Conservation (phyloP, 108 stramenopile genomes). For the Fistulifera pelliculosa region DNA sequence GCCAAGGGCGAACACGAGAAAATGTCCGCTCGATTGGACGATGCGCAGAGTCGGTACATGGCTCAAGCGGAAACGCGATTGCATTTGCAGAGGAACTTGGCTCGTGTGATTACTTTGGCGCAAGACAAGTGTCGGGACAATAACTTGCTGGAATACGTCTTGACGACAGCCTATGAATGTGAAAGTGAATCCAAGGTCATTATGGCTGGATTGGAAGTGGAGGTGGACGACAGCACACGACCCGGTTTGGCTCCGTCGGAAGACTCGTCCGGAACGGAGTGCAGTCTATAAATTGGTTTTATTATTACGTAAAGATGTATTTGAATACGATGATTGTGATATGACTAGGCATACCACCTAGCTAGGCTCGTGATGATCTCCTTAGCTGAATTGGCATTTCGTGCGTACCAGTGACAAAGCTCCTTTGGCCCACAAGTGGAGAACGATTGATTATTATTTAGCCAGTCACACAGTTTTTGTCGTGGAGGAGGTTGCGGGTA, state of each 20-base stretch:
- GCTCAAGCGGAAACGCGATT: constrained; percentile 57
- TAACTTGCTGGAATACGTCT: background rate
- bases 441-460: too few relatives aligned
- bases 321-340: too few relatives aligned
- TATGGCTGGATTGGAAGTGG: constrained; percentile 26
- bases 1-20: constrained; percentile 36
- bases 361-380: too few relatives aligned
- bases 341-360: too few relatives aligned
- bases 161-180: constrained; percentile 34
- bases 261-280: too few relatives aligned
- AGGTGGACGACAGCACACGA: background rate
- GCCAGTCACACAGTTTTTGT: too few relatives aligned
- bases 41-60: constrained; percentile 51
- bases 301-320: too few relatives aligned
- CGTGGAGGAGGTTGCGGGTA: too few relatives aligned
- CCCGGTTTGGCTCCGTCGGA: background rate
- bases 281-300: too few relatives aligned
- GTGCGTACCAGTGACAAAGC: too few relatives aligned
- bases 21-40: constrained; percentile 53
- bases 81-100: constrained; percentile 40
- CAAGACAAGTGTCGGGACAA: constrained; percentile 44
- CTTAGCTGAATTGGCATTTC: too few relatives aligned
- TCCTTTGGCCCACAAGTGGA: too few relatives aligned
- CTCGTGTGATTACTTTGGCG: constrained; percentile 33
- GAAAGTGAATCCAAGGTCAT: constrained; percentile 34